A percentile compares a stretch with the other conserved stretches of the same genome.
Conservation (phyloP, 495 filamentous ascomycete genomes). For the Halenospora varia region DNA sequence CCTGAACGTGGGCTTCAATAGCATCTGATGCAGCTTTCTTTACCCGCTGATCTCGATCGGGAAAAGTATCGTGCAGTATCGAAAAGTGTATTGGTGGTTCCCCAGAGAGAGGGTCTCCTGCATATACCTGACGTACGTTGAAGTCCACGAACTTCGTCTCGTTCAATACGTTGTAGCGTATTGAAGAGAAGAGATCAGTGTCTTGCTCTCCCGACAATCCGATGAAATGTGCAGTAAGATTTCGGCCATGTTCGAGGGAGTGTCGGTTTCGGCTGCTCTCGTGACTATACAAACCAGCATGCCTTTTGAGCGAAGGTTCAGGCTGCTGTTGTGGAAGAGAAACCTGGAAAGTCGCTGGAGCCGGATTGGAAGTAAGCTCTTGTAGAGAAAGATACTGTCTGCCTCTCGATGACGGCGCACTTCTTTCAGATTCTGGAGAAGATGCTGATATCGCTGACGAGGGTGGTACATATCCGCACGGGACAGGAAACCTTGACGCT, state of each 20-base stretch:
- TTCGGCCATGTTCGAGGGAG: constrained; percentile 18
- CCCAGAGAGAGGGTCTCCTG: constrained; percentile 4
- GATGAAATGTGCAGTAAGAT: constrained; percentile 21
- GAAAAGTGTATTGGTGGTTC: constrained; percentile 22
- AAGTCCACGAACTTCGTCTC: constrained; percentile 20
- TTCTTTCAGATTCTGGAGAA: neutral
- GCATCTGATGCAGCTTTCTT: constrained; percentile 19
- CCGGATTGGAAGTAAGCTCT: constrained; percentile 6
- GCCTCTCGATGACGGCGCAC: neutral
- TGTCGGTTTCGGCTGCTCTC: neutral
- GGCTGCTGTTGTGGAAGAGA: neutral
- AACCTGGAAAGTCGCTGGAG: neutral
- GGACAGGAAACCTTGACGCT: constrained; percentile 9
- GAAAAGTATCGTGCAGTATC: constrained; percentile 18
- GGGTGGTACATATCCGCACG: neutral
- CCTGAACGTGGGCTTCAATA: constrained; percentile 16
- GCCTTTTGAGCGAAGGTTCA: no score
- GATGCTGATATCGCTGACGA: neutral
- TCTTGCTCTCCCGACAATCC: constrained; percentile 23
- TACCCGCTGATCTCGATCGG: constrained; percentile 16
- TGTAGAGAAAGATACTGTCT: constrained; percentile 13
- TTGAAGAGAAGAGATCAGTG: constrained; percentile 18
- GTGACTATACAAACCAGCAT: neutral
- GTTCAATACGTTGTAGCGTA: constrained; percentile 24
- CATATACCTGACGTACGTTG: constrained; percentile 17